Evolutionary conservation across 2,329 filamentous ascomycete genomes (phyloP), one percentile per base, ranked within the genome.

Genomic region (Scedosporium minutisporum): DNA sequence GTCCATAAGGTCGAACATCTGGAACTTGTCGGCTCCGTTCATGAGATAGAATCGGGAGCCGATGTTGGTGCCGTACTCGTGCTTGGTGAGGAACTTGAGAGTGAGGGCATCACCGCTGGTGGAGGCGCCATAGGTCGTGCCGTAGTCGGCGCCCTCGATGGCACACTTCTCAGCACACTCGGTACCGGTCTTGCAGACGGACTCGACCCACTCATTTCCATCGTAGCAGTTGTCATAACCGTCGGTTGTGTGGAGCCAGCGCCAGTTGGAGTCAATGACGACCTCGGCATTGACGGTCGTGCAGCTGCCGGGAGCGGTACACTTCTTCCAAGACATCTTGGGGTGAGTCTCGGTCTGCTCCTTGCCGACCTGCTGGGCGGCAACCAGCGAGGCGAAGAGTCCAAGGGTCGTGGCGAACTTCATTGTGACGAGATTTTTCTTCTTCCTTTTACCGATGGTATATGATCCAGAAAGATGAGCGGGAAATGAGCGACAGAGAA

Each of bases 1-100:
- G 73, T 82, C 82, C 64, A 82, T 75, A 60, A 87, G 76, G 63
- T 83, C 78, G 73, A 88, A 83, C 68, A 81, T 79, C 73, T 87
- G 74, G 70, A 88, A 88, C 63, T 78, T 79, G 64, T 74, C 75
- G 48, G 80, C 78, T 60, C 77, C 74, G 65, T 79, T 77, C 74
- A 88, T 78, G 62, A 88, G 76, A 69, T 86, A 88, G 53, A 86
- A 71, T 63, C 86, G 79, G 12, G 82, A 75, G 25, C 74, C 74
- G 33, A 75, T 66, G 66, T 76, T 78, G 64, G 69, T 74, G 51
- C 69, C 71, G 69, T 76, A 77, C 25, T 71, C 68, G 69, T 76
- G 73, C 69, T 80, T 76, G 63, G 80, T 83, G 63, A 81, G 74
- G 66, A 83, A 81, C 68, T 77, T 78, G 63, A 84, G 73, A 18